phyloP scores from a whole-genome alignment of 805 yeast species.

The Scheffersomyces stipitis region DNA sequence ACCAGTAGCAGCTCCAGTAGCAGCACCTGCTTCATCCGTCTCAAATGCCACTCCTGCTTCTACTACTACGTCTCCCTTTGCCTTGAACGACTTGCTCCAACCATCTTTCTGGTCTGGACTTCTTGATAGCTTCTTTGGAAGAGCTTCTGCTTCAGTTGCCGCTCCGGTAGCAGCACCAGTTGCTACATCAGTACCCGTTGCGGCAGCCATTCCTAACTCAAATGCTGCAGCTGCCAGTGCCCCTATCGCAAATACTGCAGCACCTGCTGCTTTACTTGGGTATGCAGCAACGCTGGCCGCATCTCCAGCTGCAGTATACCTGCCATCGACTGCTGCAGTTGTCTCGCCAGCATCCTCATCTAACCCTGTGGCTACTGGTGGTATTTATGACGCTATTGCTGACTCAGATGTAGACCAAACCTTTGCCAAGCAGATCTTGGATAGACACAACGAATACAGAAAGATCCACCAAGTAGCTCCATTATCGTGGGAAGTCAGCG shows the following conservation, averaged over 20 bases:
- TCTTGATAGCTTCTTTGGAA: not conserved
- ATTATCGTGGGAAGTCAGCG: slow-evolving; percentile 31
- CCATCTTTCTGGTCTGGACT: slow-evolving; percentile 8
- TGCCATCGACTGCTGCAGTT: not conserved
- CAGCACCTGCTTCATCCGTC: slow-evolving; percentile 5
- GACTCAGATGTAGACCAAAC: slow-evolving; percentile 22
- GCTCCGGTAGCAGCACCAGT: slow-evolving; percentile 1
- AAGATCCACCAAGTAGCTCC: slow-evolving; percentile 28
- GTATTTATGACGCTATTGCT: slow-evolving; percentile 15
- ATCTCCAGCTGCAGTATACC: not conserved
- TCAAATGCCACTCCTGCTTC: slow-evolving; percentile 5
- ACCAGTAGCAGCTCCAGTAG: slow-evolving; percentile 8
- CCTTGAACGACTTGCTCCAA: slow-evolving; percentile 7
- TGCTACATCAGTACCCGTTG: slow-evolving; percentile 2
- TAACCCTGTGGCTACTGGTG: slow-evolving; percentile 10
- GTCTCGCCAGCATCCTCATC: slow-evolving; percentile 6
- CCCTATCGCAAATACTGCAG: slow-evolving; percentile 2
- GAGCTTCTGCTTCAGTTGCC: slow-evolving; percentile 2
- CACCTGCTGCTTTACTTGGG: slow-evolving; percentile 6
- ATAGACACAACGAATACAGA: slow-evolving; percentile 34
- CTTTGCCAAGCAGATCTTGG: slow-evolving; percentile 31
- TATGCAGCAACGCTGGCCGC: slow-evolving; percentile 1
- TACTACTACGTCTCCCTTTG: slow-evolving; percentile 5
- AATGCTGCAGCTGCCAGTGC: not conserved
- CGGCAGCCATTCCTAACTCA: not conserved